A percentile compares a stretch with the other conserved stretches of the same genome.
phyloP scores from a whole-genome alignment of 1,284 basidiomycete species.

The Athelia psychrophila region DNA sequence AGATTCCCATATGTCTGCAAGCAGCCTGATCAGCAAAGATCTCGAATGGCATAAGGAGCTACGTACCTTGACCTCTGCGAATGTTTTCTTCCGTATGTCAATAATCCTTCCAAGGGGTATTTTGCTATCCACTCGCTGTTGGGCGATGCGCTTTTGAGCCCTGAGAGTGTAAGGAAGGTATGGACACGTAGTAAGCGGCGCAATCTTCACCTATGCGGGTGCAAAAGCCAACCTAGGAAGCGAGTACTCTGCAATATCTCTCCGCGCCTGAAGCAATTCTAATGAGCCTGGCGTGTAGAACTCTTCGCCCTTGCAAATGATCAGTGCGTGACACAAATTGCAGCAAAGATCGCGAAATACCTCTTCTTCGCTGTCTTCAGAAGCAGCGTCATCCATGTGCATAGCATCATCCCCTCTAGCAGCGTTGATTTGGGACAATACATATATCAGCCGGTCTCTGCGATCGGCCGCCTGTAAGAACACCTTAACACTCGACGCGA shows the following conservation, averaged over 20 bases:
- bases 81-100: constrained; percentile 88
- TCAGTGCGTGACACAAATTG: constrained; percentile 2
- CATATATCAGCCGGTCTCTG: constrained; percentile 90
- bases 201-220: constrained; percentile 46
- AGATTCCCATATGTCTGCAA: constrained; percentile 83
- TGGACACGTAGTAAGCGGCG: constrained; percentile 71
- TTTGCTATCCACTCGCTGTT: constrained; percentile 85
- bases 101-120: constrained; percentile 91
- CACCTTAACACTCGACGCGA: constrained; percentile 14
- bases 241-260: constrained; percentile 88
- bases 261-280: constrained; percentile 81
- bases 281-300: constrained; percentile 94
- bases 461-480: constrained; percentile 73
- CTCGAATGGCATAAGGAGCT: background rate
- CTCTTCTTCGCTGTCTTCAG: constrained; percentile 75
- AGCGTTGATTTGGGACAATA: constrained; percentile 87
- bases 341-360: constrained; percentile 33
- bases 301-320: constrained; percentile 70
- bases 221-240: constrained; percentile 82
- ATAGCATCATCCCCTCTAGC: constrained; percentile 72
- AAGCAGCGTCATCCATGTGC: constrained; percentile 67
- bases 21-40: constrained; percentile 5
- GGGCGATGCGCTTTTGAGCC: constrained; percentile 88
- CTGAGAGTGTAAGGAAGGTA: constrained; percentile 49
- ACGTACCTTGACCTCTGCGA: constrained; percentile 81